Evolutionary conservation across 2,329 filamentous ascomycete genomes (phyloP), one percentile per base, ranked within the genome.

Genomic region (Stenocarpella maydis): DNA sequence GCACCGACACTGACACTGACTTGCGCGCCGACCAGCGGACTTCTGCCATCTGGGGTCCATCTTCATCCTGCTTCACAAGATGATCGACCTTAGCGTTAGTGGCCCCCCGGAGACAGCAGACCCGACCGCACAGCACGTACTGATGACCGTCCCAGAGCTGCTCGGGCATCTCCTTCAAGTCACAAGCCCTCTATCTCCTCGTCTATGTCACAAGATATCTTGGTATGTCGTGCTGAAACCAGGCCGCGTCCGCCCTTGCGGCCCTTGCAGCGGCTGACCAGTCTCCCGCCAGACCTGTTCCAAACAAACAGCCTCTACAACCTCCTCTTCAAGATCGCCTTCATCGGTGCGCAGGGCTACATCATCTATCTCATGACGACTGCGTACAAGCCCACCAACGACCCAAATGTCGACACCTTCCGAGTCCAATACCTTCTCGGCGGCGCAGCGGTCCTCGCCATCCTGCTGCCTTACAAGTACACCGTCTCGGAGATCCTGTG

Each of bases 361-460:
- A 97, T 95, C 77, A 90, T 99, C 80, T 98, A 98, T 84, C 90
- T 98, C 75, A 99, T 99, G 96, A 92, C 96, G 72, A 97, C 94
- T 75, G 93, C 95, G 77, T 99, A 96, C 88, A 97, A 97, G 82
- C 95, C 96, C 31, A 98, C 96, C 41, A 95, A 97, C 83, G 96
- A 99, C 78, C 94, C 95, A 67, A 97, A 97, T 78, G 89, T 97
- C 79, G 96, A 99, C 80, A 99, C 96, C 4, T 98, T 99, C 87
- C 94, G 95, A 75, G 93, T 98, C 55, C 92, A 97, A 81, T 99
- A 98, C 82, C 87, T 99, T 54, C 87, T 98, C 34, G 94, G 88
- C 53, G 93, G 91, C 67, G 92, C 94, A 71, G 90, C 90, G 17
- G 84, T 95, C 28, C 84, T 98, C 64, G 95, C 92, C 53, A 76